These are phyloP conservation scores for Akanthomyces lecanii DNA, from an alignment of 2,329 filamentous ascomycete species.

Conservation along the genomic window DNA sequence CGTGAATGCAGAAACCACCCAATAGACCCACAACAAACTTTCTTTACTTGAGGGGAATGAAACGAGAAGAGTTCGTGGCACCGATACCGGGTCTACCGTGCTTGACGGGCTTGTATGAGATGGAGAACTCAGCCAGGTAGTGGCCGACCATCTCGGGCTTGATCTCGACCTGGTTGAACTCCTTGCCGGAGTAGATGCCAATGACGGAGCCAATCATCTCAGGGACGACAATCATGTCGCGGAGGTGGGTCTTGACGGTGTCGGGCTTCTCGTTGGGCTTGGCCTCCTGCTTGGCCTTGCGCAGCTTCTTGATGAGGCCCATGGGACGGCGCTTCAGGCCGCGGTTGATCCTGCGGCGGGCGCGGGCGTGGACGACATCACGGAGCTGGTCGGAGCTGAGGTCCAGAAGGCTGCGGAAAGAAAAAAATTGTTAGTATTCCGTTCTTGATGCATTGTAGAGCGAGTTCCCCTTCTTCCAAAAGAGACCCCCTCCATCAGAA, in stretches of 20 bases:
- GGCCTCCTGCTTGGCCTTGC: slow-evolving; percentile 98
- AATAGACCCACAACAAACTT: slow-evolving; percentile 36
- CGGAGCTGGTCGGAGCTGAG: slow-evolving; percentile 97
- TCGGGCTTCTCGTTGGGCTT: slow-evolving; percentile 99
- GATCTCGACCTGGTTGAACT: slow-evolving; percentile 99
- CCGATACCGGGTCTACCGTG: slow-evolving; percentile 99
- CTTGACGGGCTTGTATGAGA: slow-evolving; percentile 99
- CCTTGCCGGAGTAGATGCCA: slow-evolving; percentile 99
- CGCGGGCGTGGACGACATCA: slow-evolving; percentile 98
- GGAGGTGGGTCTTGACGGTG: slow-evolving; percentile 97
- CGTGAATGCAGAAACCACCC: slow-evolving; percentile 56
- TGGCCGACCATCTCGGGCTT: slow-evolving; percentile 99
- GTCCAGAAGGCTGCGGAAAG: slow-evolving; percentile 78
- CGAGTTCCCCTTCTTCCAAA: background rate
- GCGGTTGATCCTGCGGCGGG: slow-evolving; percentile 98
- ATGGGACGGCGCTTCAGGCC: slow-evolving; percentile 99
- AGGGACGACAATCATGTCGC: slow-evolving; percentile 99
- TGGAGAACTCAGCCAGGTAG: slow-evolving; percentile 99
- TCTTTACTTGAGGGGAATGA: slow-evolving; percentile 99
- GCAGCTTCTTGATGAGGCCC: slow-evolving; percentile 99
- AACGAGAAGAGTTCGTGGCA: slow-evolving; percentile 99
- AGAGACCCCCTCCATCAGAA: background rate
- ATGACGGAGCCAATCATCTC: slow-evolving; percentile 99
- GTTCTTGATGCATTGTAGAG: background rate
- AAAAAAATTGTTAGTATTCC: slow-evolving; percentile 20